A percentile compares a stretch with the other conserved stretches of the same genome.
These are phyloP conservation scores for Thyridium curvatum DNA, from an alignment of 2,329 filamentous ascomycete genomes.

Conservation along the genomic window DNA sequence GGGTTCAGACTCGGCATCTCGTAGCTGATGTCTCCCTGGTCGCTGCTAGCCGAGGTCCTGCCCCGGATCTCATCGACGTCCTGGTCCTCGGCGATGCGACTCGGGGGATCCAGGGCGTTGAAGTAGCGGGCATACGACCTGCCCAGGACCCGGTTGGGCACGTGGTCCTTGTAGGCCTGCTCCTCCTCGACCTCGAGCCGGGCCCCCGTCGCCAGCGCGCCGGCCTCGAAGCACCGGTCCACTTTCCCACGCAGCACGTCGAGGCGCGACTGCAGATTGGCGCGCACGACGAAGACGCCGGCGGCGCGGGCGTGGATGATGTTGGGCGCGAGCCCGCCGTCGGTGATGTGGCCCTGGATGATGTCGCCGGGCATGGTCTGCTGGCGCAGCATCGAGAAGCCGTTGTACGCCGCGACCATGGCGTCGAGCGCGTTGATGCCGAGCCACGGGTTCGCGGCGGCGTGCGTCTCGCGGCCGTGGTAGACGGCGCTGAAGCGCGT, in stretches of 20 bases:
- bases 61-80: conserved; percentile 34
- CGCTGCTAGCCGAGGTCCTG: conserved; percentile 45
- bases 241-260: conserved; percentile 32
- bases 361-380: conserved; percentile 46
- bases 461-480: conserved; percentile 48
- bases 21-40: conserved; percentile 54
- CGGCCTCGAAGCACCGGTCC: conserved; percentile 31
- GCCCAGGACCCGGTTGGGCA: conserved; percentile 45
- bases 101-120: conserved; percentile 29
- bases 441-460: conserved; percentile 50
- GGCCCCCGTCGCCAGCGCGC: conserved; percentile 37
- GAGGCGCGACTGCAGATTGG: conserved; percentile 32
- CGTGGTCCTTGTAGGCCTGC: conserved; percentile 45
- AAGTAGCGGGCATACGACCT: conserved; percentile 36
- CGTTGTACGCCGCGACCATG: conserved; percentile 40
- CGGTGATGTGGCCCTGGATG: conserved; percentile 44
- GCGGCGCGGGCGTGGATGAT: conserved; percentile 47
- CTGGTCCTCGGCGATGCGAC: conserved; percentile 24
- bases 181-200: conserved; percentile 32
- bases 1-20: conserved; percentile 48
- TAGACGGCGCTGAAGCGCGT: conserved; percentile 42
- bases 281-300: conserved; percentile 36
- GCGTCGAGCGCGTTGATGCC: conserved; percentile 56
- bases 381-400: conserved; percentile 46
- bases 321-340: conserved; percentile 48